A percentile compares a stretch with the other conserved stretches of the same genome.
Evolutionary conservation across 2,329 filamentous ascomycete species (phyloP).

Genomic region (Trichoderma hamatum): DNA sequence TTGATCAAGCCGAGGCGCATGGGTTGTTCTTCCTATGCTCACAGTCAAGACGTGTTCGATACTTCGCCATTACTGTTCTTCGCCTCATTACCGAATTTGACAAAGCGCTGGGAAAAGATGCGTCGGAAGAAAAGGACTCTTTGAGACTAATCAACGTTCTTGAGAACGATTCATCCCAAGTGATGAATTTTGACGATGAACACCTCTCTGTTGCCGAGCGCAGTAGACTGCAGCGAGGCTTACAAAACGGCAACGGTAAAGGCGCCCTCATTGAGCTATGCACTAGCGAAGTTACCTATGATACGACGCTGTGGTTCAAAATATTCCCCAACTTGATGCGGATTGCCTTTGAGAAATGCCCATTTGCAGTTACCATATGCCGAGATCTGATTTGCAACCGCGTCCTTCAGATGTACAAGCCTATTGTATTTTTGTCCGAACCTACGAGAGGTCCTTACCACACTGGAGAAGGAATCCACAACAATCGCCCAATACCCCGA

Average conservation of each 20-base stretch:
- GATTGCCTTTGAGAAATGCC: constrained; percentile 86
- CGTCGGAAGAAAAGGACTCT: constrained; percentile 62
- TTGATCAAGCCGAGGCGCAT: constrained; percentile 95
- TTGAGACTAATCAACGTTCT: constrained; percentile 85
- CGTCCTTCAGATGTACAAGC: constrained; percentile 88
- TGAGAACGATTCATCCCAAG: constrained; percentile 82
- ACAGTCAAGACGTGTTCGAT: constrained; percentile 84
- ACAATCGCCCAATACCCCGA: constrained; percentile 53
- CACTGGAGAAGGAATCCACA: constrained; percentile 54
- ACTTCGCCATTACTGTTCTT: constrained; percentile 89
- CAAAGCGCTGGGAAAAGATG: constrained; percentile 74
- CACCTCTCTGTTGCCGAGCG: constrained; percentile 88
- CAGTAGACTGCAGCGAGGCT: constrained; percentile 86
- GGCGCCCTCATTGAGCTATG: constrained; percentile 91
- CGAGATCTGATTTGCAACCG: constrained; percentile 91
- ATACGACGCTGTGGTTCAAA: constrained; percentile 95
- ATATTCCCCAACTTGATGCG: constrained; percentile 94
- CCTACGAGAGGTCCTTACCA: constrained; percentile 66
- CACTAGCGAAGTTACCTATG: constrained; percentile 92
- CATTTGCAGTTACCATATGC: constrained; percentile 86
- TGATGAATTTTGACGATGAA: constrained; percentile 92
- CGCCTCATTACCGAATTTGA: constrained; percentile 94
- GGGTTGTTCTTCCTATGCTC: constrained; percentile 97
- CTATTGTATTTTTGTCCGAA: constrained; percentile 78
- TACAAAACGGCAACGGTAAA: constrained; percentile 80